Base-by-base conservation (phyloP, 2,329 filamentous ascomycete genomes). In the Hypoxylon sp. region DNA sequence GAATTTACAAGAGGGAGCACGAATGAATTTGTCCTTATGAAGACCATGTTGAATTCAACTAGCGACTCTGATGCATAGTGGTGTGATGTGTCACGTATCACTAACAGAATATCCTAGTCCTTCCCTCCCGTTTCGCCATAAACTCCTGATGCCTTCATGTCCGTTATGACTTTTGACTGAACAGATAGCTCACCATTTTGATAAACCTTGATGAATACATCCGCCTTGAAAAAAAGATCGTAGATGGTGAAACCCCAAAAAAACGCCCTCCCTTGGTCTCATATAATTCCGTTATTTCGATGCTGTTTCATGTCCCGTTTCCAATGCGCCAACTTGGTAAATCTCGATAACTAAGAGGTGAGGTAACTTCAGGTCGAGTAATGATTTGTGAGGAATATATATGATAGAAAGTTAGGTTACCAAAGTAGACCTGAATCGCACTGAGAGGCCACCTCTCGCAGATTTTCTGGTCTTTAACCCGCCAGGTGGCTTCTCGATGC, bases 391-490 rank as follows among this genome's bases (percentile, higher is more conserved):
- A 39, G 4, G 10, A 32, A 47, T 43, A 34, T 15, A 28, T 49
- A 6, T 20, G 10, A 10, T 22, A 7, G 41, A 49, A 17, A n/a
- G 2, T 57, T 10, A 62, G n/a, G 20, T 41, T 7, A 50, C 20
- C 26, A 52, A 22, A 2, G 54, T 22, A 4, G 65, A 43, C 28
- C 51, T 61, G n/a, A 68, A 68, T n/a, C 56, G 48, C 48, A 55
- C n/a, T 4, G 64, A 59, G 15, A 68, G 52, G 3, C 54, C 48
- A 2, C 50, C 55, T 59, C 57, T 64, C 17, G 62, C 62, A 4
- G 70, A 64, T 24, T 56, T 67, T 51, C 63, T 67, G n/a, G 53
- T 60, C 48, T 58, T 67, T 8, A 72, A 39, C 39, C 61, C 60
- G 8, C 46, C 51, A 1, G 61, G 13, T 1, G 8, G 11, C n/a